Evolutionary conservation across 257 asterid genomes (phyloP), one percentile per base, ranked within the genome.

Genomic region (Leptodermis oblonga): DNA sequence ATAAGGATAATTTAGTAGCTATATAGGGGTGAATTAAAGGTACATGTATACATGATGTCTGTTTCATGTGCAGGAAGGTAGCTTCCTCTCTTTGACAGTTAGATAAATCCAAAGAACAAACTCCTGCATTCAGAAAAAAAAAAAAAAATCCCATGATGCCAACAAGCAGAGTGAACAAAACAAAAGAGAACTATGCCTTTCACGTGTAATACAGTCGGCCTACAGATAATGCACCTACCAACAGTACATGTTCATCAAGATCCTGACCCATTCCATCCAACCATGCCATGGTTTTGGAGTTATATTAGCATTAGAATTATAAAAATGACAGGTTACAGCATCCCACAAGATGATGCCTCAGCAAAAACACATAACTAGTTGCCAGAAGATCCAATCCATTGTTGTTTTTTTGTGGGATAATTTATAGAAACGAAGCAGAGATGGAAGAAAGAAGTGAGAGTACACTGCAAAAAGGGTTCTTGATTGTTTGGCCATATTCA

Each of bases 21-120:
- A 30, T 49, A 22, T 82, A 82, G 66, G 78, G 81, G 74, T 80
- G 81, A 67, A 64, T 62, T 70, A 52, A 52, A 22, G 59, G 59
- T 52, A 52, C 9, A 18, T 75, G 74, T 78, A 69, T 64, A 51
- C 68, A 65, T 74, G 10, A 68, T 73, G 72, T 60, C 72, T 71
- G 80, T 69, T 66, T 79, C 42, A 63, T 73, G 64, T 74, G 82
- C 77, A 78, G 77, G 69, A 74, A 65, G 63, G 83, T 49, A 75
- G 82, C 85, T 86, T 82, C 82, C 87, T 74, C 80, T 66, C 70
- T 68, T 69, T 62, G 85, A 80, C 79, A 60, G 84, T 84, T 79
- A 76, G 79, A 72, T 72, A 70, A 70, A 58, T 51, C 79, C 82
- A 70, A 73, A 70, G 72, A 74, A 62, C 62, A 45, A 65, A 53